Conservation (phyloP, 1,284 basidiomycete genomes). For the Fomes fomentarius region DNA sequence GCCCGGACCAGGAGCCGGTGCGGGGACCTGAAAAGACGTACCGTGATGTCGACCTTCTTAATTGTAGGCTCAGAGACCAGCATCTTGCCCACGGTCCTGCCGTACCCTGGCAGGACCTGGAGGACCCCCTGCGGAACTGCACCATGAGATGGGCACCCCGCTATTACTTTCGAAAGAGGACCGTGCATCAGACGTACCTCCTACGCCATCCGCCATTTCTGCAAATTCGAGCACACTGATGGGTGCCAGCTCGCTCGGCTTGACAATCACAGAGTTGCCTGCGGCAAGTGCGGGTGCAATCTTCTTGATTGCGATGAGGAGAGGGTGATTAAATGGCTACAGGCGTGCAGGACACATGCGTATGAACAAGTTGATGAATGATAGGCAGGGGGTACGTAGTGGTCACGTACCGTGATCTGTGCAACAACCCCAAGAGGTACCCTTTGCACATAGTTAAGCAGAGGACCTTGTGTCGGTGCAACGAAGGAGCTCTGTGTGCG, state of each 20-base stretch:
- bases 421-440: constrained; percentile 83
- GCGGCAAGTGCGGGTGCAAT: constrained; percentile 84
- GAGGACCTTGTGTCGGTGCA: constrained; percentile 76
- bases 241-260: constrained; percentile 76
- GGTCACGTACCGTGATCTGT: constrained; percentile 85
- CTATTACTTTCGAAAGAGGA: neutral
- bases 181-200: constrained; percentile 46
- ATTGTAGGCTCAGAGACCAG: constrained; percentile 68
- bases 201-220: constrained; percentile 62
- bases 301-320: constrained; percentile 85
- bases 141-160: constrained; percentile 6
- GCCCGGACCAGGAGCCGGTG: too few relatives aligned
- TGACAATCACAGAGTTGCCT: constrained; percentile 82
- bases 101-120: constrained; percentile 73
- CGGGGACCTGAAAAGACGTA: too few relatives aligned
- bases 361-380: too few relatives aligned
- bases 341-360: too few relatives aligned
- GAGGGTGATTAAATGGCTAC: constrained; percentile 85
- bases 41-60: constrained; percentile 82
- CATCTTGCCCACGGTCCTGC: constrained; percentile 60
- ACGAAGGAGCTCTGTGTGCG: constrained; percentile 70
- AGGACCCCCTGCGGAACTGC: constrained; percentile 77
- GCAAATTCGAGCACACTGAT: constrained; percentile 79
- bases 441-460: constrained; percentile 78
- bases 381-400: too few relatives aligned